Percentiles rank a stretch among this genome's conserved stretches.
Evolutionary conservation across 441 rosid species (phyloP).

Genomic region (Theobroma grandiflorum): DNA sequence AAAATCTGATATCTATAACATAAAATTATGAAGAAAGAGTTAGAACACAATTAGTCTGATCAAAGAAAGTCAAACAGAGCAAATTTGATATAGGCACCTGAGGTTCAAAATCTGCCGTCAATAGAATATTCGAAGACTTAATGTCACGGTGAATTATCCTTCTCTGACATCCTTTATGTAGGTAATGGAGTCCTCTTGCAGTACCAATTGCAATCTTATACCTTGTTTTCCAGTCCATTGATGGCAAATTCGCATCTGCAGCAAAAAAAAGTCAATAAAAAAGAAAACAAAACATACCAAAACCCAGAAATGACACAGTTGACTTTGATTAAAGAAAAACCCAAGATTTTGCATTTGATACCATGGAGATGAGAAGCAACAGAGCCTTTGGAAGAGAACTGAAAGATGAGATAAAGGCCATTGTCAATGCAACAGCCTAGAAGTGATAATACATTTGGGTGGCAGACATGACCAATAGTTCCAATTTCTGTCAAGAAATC

Average conservation of each 20-base stretch:
- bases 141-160: constrained; percentile 95
- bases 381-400: constrained; percentile 87
- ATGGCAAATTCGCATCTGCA: constrained; percentile 59
- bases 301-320: constrained; percentile 20
- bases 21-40: background rate
- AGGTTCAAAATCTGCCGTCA: constrained; percentile 83
- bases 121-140: constrained; percentile 84
- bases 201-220: constrained; percentile 80
- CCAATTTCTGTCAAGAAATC: constrained; percentile 96
- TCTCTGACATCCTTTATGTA: constrained; percentile 93
- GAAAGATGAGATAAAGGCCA: constrained; percentile 90
- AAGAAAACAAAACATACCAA: background rate
- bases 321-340: background rate
- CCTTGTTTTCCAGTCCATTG: constrained; percentile 83
- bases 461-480: constrained; percentile 88
- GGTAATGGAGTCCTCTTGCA: constrained; percentile 83
- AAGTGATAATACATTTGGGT: constrained; percentile 80
- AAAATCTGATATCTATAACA: constrained; percentile 85
- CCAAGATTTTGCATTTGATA: constrained; percentile 32
- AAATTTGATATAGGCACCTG: constrained; percentile 41
- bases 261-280: background rate
- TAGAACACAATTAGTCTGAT: background rate
- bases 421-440: constrained; percentile 90
- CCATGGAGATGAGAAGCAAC: constrained; percentile 95
- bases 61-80: background rate